These are phyloP conservation scores for Cyclostephanos invisitatus DNA, from an alignment of 108 stramenopile species.

Conservation along the genomic window DNA sequence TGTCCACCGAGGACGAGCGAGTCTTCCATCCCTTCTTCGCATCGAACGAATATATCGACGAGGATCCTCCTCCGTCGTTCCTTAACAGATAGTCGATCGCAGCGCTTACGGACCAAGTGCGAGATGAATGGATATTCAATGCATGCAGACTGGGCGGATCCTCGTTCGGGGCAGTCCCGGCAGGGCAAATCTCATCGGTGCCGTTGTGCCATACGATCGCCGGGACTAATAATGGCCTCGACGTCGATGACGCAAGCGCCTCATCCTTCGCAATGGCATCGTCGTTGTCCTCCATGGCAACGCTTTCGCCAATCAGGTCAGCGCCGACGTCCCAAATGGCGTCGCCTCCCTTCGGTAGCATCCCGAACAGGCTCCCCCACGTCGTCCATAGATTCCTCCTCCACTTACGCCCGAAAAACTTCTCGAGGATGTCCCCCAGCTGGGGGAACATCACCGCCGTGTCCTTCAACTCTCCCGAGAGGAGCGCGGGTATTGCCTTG, in stretches of 20 bases:
- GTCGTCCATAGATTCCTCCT: constrained; percentile 70
- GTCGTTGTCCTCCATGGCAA: neutral
- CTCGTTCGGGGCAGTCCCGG: constrained; percentile 5
- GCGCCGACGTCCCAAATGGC: constrained; percentile 74
- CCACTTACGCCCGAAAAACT: constrained; percentile 64
- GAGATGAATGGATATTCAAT: constrained; percentile 26
- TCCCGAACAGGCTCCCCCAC: constrained; percentile 77
- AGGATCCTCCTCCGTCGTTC: constrained; percentile 67
- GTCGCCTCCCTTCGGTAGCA: constrained; percentile 90
- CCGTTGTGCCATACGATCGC: constrained; percentile 37
- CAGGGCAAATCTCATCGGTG: constrained; percentile 26
- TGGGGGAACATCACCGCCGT: constrained; percentile 67
- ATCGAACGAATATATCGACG: constrained; percentile 47
- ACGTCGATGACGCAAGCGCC: neutral
- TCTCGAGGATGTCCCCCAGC: constrained; percentile 66
- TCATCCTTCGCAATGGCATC: neutral
- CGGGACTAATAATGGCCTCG: constrained; percentile 9
- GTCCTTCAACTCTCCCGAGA: constrained; percentile 90
- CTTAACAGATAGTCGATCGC: constrained; percentile 52
- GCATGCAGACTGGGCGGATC: constrained; percentile 5
- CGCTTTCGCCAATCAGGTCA: constrained; percentile 36
- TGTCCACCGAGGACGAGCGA: constrained; percentile 23
- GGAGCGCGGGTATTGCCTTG: constrained; percentile 73
- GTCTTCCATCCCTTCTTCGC: constrained; percentile 39
- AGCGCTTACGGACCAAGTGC: constrained; percentile 27